These are phyloP conservation scores for Saturnispora galanensis DNA, from an alignment of 805 yeast genomes.

Conservation along the genomic window DNA sequence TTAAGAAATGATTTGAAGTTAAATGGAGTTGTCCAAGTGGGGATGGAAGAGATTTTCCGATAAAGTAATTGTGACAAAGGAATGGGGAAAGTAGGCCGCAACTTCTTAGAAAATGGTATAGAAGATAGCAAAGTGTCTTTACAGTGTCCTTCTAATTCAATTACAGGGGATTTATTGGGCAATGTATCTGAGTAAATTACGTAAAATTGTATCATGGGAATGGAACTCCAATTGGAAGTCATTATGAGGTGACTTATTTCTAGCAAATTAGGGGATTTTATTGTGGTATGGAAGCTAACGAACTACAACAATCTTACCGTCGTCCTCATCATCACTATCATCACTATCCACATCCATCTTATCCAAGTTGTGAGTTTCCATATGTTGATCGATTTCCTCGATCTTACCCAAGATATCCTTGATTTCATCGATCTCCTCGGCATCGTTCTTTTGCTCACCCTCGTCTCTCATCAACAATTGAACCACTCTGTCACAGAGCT, in stretches of 20 bases:
- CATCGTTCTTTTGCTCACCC: constrained; percentile 40
- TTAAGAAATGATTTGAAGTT: too few relatives aligned
- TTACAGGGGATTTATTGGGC: too few relatives aligned
- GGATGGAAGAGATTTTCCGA: too few relatives aligned
- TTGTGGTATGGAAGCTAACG: constrained; percentile 1
- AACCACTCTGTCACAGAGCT: constrained; percentile 73
- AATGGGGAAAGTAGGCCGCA: too few relatives aligned
- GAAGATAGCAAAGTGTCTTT: too few relatives aligned
- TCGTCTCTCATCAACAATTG: constrained; percentile 93
- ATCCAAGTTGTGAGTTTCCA: constrained; percentile 4
- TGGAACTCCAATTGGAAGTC: background rate
- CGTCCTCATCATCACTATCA: constrained; percentile 12
- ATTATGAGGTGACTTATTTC: constrained; percentile 1
- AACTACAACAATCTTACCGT: constrained; percentile 11
- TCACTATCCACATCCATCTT: constrained; percentile 6
- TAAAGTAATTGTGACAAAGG: too few relatives aligned
- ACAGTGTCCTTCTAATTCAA: too few relatives aligned
- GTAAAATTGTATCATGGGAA: too few relatives aligned
- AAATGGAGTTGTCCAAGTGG: too few relatives aligned
- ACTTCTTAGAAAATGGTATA: too few relatives aligned
- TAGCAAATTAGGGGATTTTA: background rate
- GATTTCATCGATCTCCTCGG: constrained; percentile 34
- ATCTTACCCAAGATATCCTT: constrained; percentile 38
- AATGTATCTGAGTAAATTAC: too few relatives aligned
- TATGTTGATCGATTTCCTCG: constrained; percentile 8